These are phyloP conservation scores for Saxophila tyrrhenica DNA, from an alignment of 495 filamentous ascomycete genomes.

Conservation along the genomic window DNA sequence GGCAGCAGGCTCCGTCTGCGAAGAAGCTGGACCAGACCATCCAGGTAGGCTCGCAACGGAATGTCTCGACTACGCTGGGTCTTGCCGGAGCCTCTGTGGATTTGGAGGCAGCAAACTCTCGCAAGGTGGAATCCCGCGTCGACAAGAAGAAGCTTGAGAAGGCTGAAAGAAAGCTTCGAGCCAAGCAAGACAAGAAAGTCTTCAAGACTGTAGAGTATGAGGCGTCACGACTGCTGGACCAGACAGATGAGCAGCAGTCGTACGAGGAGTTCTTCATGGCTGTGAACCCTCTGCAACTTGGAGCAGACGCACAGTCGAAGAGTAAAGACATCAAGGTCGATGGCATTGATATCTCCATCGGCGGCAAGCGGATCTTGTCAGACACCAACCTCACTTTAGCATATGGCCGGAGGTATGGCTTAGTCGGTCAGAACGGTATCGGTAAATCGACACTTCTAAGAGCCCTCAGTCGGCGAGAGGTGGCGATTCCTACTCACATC, in stretches of 20 bases:
- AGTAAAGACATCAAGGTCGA: slow-evolving; percentile 99
- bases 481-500: slow-evolving; percentile 90
- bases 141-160: slow-evolving; percentile 99
- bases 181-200: slow-evolving; percentile 95
- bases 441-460: slow-evolving; percentile 93
- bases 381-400: slow-evolving; percentile 85
- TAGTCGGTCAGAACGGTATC: slow-evolving; percentile 98
- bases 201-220: slow-evolving; percentile 99
- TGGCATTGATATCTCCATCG: slow-evolving; percentile 84
- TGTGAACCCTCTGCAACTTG: slow-evolving; percentile 90
- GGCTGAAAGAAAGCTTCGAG: slow-evolving; percentile 92
- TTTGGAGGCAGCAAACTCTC: slow-evolving; percentile 77
- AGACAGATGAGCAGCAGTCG: slow-evolving; percentile 71
- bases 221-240: slow-evolving; percentile 77
- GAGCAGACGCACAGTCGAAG: slow-evolving; percentile 56
- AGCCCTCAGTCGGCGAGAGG: slow-evolving; percentile 83
- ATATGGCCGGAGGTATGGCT: slow-evolving; percentile 88
- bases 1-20: slow-evolving; percentile 60
- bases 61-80: slow-evolving; percentile 89
- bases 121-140: slow-evolving; percentile 94
- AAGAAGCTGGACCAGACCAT: slow-evolving; percentile 87
- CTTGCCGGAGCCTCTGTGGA: slow-evolving; percentile 77
- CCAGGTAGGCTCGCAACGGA: slow-evolving; percentile 85
- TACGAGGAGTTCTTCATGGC: slow-evolving; percentile 99
- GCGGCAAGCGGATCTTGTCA: slow-evolving; percentile 74